Evolutionary conservation across 164 flowering plant genomes (phyloP), one percentile per base, ranked within the genome.

Genomic region (Nymphaea thermarum): DNA sequence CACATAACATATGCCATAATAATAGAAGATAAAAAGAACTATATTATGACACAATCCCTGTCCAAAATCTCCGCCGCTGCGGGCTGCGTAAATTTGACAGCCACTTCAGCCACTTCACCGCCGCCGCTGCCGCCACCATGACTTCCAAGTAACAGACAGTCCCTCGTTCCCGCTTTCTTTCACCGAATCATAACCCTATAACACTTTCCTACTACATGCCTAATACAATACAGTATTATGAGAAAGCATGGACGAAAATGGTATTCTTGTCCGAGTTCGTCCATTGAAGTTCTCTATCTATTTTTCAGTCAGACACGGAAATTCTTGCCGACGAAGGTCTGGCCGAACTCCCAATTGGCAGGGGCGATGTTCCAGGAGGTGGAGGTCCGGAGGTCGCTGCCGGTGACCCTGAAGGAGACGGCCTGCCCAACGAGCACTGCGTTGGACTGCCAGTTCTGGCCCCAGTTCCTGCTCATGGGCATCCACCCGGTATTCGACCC

Each of bases 381-480:
- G 43, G 86, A 83, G 3, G 82, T 77, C 4, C 91, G 76, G 6
- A 75, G 80, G 71, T 88, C 94, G 71, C 94, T 86, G 68, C 71
- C 85, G 44, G 85, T 83, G 63, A 88, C 84, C 42, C 91, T 74
- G 72, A 88, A 86, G 3, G 90, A 83, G 4, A 88, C 80, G 14
- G 89, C 66, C 79, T 88, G 93, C 14, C 90, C 90, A 44, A 76
- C 81, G 73, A 88, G 64, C 3, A 80, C 82, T 0, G 84, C 44
- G n/a, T 85, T 81, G 3, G 89, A 76, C 64, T 87, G 87, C 92
- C 92, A 87, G 71, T 87, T 87, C 70, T 87, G 92, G 67, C 92
- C 92, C 92, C 92, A 87, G 69, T 87, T 87, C 0, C 86, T 71
- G 74, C 82, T 84, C 89, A 87, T 44, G 66, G 75, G 68, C 81